Base-by-base conservation (phyloP, 2,329 filamentous ascomycete genomes). In the Ceratocystis albifundus region DNA sequence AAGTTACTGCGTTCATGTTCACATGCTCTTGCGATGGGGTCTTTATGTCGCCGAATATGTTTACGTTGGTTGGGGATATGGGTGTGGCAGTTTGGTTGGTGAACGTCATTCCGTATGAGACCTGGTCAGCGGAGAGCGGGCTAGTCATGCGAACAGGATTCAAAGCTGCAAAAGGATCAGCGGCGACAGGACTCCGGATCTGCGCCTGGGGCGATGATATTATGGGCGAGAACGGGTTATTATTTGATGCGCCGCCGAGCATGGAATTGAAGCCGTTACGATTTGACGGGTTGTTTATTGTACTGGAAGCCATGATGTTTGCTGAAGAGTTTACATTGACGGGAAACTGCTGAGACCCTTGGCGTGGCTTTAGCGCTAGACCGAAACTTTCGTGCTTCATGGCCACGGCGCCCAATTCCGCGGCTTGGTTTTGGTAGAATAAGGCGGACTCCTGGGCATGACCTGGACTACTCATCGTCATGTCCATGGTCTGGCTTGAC, bases 231-330 rank as follows among this genome's bases (percentile, higher is more conserved):
- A 67, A 67, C 2, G 66, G 53, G 12, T 12, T 10, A 25, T 61
- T 65, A n/a, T n/a, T n/a, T n/a, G n/a, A 17, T 22, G 62, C 17
- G 46, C 46, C 17, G 30, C 46, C 50, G 20, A 64, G 32, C 41
- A 67, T 65, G 4, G 44, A 44, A 4, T 53, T 50, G 25, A 65
- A 67, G n/a, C 61, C 62, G 7, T 32, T 6, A 17, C 45, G 32
- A 2, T 62, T 67, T 22, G 36, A 28, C 8, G 66, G 30, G 10
- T 45, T 61, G 55, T 65, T 45, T 20, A 67, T 44, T 4, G 66
- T 53, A 53, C 66, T 67, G 17, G 65, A 25, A 22, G 64, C 61
- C 61, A 66, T 66, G 36, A 59, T 53, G 20, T 55, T 57, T n/a
- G 57, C 36, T 44, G 46, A 10, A 1, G 63, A 46, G 28, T 41